Base-by-base conservation (phyloP, 192 early-diverging fungal genomes). In the Mortierella hygrophila region DNA sequence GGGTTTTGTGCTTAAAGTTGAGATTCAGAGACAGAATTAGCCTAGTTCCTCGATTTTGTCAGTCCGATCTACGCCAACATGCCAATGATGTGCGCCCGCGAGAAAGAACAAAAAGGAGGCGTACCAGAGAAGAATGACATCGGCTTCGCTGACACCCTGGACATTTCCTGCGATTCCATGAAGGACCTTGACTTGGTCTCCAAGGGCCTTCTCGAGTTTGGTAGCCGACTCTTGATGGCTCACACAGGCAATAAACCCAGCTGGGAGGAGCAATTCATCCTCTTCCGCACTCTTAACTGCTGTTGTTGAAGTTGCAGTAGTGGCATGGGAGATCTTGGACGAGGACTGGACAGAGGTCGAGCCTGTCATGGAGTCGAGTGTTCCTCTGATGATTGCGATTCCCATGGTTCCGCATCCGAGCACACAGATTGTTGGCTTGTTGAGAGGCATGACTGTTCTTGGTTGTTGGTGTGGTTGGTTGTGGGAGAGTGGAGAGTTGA, bases 391-490 rank as follows among this genome's bases (percentile, higher is more conserved):
- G 54, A 92, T 92, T 68, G 91, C 91, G 9, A 85, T 81, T 23
- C 91, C 91, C 91, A 92, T 92, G 60, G 90, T 92, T 32, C 91
- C 91, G 78, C 91, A 92, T 54, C 91, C 91, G 38, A 91, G 74
- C 40, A 92, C 75, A 57, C 89, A 87, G 54, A 90, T 69, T 26
- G 83, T 90, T 35, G 89, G 89, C 42, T 65, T 85, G 68, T 70
- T 76, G 35, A 83, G 76, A 63, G 80, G 68, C 77, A 82, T 72
- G 38, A 44, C 60, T 72, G n/a, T 57, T 42, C 18, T 20, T 52
- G 49, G 49, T 69, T 75, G 40, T 0, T 40, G 74, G 29, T 29
- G 37, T 63, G 60, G 23, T 44, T 72, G 37, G 20, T n/a, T 40
- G 54, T 38, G 6, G 13, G 38, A 55, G 54, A n/a, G 60, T 18